Conservation (phyloP, 1,284 basidiomycete species). For the Waitea zeae region DNA sequence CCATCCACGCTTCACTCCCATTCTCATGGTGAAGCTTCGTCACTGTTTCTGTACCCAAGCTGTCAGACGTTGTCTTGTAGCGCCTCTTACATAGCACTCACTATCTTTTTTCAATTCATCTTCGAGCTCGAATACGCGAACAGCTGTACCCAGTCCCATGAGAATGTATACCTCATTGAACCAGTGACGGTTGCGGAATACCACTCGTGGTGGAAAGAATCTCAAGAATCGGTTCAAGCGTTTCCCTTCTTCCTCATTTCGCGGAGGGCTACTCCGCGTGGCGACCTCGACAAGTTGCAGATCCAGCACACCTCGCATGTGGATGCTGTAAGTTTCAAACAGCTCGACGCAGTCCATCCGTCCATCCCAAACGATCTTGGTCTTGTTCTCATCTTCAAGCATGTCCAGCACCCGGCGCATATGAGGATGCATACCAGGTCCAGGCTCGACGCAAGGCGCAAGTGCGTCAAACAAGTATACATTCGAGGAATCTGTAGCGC, state of each 20-base stretch:
- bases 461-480: conserved; percentile 24
- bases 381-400: conserved; percentile 13
- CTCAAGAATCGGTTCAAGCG: conserved; percentile 14
- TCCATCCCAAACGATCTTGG: conserved; percentile 28
- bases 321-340: conserved; percentile 12
- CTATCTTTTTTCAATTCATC: conserved; percentile 12
- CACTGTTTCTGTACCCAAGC: conserved; percentile 14
- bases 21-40: conserved; percentile 18
- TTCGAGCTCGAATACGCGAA: conserved; percentile 9
- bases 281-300: conserved; percentile 22
- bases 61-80: not conserved
- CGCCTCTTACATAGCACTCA: conserved; percentile 9
- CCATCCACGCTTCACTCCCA: conserved; percentile 16
- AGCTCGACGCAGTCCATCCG: conserved; percentile 24
- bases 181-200: conserved; percentile 10
- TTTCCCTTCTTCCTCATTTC: conserved; percentile 16
- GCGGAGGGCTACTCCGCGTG: conserved; percentile 14
- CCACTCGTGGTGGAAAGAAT: conserved; percentile 11
- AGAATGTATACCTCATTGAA: conserved; percentile 16
- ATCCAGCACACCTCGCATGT: conserved; percentile 18
- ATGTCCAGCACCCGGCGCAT: conserved; percentile 8
- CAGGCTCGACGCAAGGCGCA: conserved; percentile 8
- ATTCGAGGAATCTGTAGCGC: conserved; percentile 17
- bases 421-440: no score
- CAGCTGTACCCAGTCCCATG: conserved; percentile 11